A percentile compares a stretch with the other conserved stretches of the same genome.
Conservation (phyloP, 1,139 yeast genomes). For the Debaryomycetaceae sp. region DNA sequence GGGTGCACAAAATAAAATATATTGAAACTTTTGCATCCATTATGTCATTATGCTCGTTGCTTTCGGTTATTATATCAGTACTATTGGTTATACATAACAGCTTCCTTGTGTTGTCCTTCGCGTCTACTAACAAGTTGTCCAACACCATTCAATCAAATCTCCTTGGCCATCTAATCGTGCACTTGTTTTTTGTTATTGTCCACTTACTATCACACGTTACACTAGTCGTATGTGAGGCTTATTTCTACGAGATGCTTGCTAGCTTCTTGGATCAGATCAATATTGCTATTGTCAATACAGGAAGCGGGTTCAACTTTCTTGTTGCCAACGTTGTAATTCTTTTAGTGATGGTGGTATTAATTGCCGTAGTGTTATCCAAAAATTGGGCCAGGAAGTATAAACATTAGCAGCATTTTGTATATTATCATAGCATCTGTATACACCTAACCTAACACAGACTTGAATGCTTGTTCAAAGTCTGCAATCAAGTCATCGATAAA, state of each 20-base stretch:
- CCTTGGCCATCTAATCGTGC: neutral
- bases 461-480: slow-evolving; percentile 82
- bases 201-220: neutral
- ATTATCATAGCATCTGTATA: neutral
- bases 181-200: neutral
- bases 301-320: slow-evolving; percentile 10
- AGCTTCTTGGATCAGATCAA: slow-evolving; percentile 6
- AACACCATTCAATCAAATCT: neutral
- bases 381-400: neutral
- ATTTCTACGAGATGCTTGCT: slow-evolving; percentile 9
- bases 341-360: neutral
- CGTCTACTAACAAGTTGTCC: neutral
- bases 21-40: neutral
- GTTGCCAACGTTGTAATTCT: neutral
- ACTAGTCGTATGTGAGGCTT: slow-evolving; percentile 7
- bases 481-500: slow-evolving; percentile 82
- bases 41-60: slow-evolving; percentile 1
- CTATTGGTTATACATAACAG: neutral
- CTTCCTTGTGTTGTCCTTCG: neutral
- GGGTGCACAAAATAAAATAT: slow-evolving; percentile 1
- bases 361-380: neutral
- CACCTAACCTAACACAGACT: slow-evolving; percentile 35
- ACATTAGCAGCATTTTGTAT: neutral
- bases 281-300: slow-evolving; percentile 10
- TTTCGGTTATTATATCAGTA: slow-evolving; percentile 1